These are phyloP conservation scores for Polyporus tsugae DNA, from an alignment of 1,284 basidiomycete genomes.

Conservation along the genomic window DNA sequence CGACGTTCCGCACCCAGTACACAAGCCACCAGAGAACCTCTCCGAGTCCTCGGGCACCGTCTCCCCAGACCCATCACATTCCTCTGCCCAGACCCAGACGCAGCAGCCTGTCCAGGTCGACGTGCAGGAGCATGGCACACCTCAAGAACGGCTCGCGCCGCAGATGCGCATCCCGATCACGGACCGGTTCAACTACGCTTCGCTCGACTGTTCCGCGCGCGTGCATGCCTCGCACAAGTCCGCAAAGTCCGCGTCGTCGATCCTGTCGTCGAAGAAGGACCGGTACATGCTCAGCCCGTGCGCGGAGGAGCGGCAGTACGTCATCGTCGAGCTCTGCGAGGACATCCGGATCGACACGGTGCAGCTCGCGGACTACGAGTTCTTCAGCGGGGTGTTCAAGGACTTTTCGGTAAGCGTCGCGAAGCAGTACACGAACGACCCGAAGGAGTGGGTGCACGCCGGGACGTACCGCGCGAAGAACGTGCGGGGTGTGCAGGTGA, in stretches of 20 bases:
- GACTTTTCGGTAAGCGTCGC: constrained; percentile 90
- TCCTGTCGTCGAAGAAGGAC: constrained; percentile 92
- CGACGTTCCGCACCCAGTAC: constrained; percentile 34
- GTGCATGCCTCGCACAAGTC: constrained; percentile 86
- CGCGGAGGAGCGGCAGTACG: constrained; percentile 76
- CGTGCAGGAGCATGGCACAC: constrained; percentile 26
- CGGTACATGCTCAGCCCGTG: constrained; percentile 98
- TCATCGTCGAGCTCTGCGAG: constrained; percentile 96
- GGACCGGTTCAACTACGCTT: constrained; percentile 94
- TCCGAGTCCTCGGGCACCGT: constrained; percentile 14
- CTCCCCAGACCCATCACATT: constrained; percentile 13
- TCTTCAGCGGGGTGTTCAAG: constrained; percentile 97
- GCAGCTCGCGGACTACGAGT: constrained; percentile 97
- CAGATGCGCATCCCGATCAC: constrained; percentile 73
- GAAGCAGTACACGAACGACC: constrained; percentile 66
- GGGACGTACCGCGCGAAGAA: constrained; percentile 90
- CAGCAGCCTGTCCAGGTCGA: constrained; percentile 20
- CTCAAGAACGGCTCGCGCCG: constrained; percentile 51
- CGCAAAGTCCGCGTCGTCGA: constrained; percentile 86
- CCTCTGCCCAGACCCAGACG: constrained; percentile 12
- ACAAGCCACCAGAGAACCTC: constrained; percentile 28
- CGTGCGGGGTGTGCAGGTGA: constrained; percentile 90
- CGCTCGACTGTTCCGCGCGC: constrained; percentile 91
- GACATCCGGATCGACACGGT: constrained; percentile 97
- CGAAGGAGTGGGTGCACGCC: constrained; percentile 74